Conservation (phyloP, 495 filamentous ascomycete genomes). For the Collariella sp. region DNA sequence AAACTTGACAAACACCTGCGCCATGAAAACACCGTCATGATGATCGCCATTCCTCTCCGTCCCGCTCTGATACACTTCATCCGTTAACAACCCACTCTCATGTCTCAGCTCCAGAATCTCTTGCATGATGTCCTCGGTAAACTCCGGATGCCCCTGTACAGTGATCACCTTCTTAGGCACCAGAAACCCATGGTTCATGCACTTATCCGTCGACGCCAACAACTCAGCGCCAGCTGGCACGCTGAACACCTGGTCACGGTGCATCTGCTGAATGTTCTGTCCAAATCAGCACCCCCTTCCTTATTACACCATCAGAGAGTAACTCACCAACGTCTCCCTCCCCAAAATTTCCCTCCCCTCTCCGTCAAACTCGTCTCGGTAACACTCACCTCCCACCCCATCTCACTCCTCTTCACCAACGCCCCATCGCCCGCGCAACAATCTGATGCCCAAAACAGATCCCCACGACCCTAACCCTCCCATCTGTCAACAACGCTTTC, state of each 20-base stretch:
- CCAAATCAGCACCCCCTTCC: neutral
- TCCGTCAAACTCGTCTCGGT: constrained; percentile 58
- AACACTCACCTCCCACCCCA: constrained; percentile 78
- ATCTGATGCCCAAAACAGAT: constrained; percentile 94
- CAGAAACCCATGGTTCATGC: constrained; percentile 77
- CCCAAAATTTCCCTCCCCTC: constrained; percentile 58
- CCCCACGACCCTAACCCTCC: constrained; percentile 58
- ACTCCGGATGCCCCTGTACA: constrained; percentile 90
- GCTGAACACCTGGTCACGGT: constrained; percentile 66
- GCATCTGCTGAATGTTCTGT: constrained; percentile 82
- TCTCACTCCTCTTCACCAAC: constrained; percentile 55
- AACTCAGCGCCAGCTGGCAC: constrained; percentile 53
- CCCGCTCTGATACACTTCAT: constrained; percentile 56
- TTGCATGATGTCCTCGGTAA: constrained; percentile 61
- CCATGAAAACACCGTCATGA: constrained; percentile 70
- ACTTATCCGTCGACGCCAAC: constrained; percentile 58
- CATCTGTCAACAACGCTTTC: constrained; percentile 35
- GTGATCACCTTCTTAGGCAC: constrained; percentile 56
- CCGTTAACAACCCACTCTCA: constrained; percentile 53
- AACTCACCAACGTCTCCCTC: constrained; percentile 55
- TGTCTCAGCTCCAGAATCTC: constrained; percentile 58
- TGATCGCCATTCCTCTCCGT: constrained; percentile 52
- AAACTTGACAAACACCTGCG: constrained; percentile 64
- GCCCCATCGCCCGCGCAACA: constrained; percentile 65
- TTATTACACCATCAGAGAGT: neutral